Conservation (phyloP, 192 early-diverging fungal genomes). For the Gryganskiella cystojenkinii region DNA sequence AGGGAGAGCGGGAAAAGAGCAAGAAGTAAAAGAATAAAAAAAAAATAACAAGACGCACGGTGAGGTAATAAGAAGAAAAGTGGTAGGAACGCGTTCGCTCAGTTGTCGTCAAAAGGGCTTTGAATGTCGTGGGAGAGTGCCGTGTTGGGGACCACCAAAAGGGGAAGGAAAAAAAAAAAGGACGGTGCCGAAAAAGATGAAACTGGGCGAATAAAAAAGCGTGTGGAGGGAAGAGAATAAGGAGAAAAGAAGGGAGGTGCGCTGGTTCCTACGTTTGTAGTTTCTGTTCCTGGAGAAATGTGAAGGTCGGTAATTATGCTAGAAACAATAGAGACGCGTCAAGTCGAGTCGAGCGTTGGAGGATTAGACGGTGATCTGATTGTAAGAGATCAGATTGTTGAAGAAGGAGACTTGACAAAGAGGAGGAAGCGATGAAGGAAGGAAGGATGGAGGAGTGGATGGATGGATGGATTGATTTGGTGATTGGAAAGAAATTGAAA, state of each 20-base stretch:
- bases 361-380: too few relatives aligned
- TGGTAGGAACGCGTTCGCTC: background rate
- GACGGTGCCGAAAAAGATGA: background rate
- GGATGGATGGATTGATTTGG: background rate
- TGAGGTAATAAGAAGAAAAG: background rate
- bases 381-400: too few relatives aligned
- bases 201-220: too few relatives aligned
- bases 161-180: background rate
- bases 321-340: too few relatives aligned
- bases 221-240: background rate
- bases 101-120: too few relatives aligned
- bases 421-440: too few relatives aligned
- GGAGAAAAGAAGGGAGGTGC: background rate
- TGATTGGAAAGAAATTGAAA: background rate
- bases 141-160: background rate
- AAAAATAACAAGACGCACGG: background rate
- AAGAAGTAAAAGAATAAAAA: background rate
- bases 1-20: background rate
- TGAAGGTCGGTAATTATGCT: too few relatives aligned
- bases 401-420: too few relatives aligned
- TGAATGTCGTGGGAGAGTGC: too few relatives aligned
- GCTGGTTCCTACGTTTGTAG: too few relatives aligned
- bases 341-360: too few relatives aligned
- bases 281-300: too few relatives aligned
- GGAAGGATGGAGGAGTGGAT: background rate